Evolutionary conservation across 164 flowering plant species (phyloP).

Genomic region (Annona cherimola): DNA sequence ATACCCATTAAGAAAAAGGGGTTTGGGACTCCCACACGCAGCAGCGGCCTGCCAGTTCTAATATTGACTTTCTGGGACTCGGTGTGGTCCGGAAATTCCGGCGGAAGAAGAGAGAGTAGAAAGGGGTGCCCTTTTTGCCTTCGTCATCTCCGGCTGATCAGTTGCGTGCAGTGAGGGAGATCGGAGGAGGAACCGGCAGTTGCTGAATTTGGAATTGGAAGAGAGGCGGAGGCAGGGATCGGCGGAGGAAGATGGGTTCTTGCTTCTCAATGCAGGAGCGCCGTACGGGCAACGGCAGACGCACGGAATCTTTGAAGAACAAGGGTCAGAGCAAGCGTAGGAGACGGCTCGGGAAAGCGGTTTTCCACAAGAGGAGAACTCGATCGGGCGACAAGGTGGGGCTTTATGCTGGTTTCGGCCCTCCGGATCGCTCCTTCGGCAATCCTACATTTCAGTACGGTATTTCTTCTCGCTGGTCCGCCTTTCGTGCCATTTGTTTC

Average conservation of each 20-base stretch:
- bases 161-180: not conserved
- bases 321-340: constrained; percentile 24
- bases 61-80: not conserved
- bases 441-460: constrained; percentile 51
- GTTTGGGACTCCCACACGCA: not conserved
- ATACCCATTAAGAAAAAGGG: too few species aligned
- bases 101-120: not conserved
- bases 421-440: constrained; percentile 37
- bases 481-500: not conserved
- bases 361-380: constrained; percentile 32
- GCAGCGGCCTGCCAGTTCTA: not conserved
- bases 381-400: constrained; percentile 23
- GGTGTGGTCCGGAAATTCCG: not conserved
- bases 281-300: constrained; percentile 34
- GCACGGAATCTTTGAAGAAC: constrained; percentile 19
- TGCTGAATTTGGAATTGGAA: not conserved
- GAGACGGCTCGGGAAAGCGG: constrained; percentile 23
- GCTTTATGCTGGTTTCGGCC: not conserved
- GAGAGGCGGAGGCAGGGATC: not conserved
- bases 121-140: not conserved
- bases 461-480: not conserved
- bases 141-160: not conserved
- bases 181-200: not conserved
- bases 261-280: constrained; percentile 34
- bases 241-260: constrained; percentile 18